Evolutionary conservation across 2,329 filamentous ascomycete genomes (phyloP).

Genomic region (Aspergillus novoparasiticus): DNA sequence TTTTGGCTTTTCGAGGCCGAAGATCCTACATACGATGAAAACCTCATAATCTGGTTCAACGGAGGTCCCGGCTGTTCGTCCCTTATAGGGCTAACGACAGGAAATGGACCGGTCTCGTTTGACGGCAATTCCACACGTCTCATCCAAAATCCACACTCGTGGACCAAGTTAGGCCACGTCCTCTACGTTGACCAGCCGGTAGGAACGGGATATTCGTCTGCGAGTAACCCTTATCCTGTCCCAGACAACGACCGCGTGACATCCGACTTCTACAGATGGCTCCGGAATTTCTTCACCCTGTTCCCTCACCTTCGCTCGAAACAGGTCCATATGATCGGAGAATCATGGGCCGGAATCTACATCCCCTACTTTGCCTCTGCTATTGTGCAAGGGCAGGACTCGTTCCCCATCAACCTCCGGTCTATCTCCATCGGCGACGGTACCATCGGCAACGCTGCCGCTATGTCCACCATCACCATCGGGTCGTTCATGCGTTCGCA

Average conservation of each 20-base stretch:
- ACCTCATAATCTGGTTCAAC: constrained; percentile 42
- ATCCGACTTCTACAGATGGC: constrained; percentile 35
- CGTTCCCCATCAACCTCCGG: constrained; percentile 32
- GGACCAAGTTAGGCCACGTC: constrained; percentile 37
- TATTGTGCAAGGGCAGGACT: constrained; percentile 31
- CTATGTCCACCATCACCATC: constrained; percentile 35
- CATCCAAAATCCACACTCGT: constrained; percentile 29
- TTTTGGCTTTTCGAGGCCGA: constrained; percentile 43
- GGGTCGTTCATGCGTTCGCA: constrained; percentile 33
- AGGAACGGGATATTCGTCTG: constrained; percentile 38
- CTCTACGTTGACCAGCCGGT: constrained; percentile 43
- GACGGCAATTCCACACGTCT: constrained; percentile 25
- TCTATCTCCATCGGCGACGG: constrained; percentile 42
- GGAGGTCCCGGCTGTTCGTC: constrained; percentile 41
- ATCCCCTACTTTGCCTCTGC: constrained; percentile 40
- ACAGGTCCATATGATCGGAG: constrained; percentile 40
- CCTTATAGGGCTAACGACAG: constrained; percentile 30
- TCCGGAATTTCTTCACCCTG: constrained; percentile 31
- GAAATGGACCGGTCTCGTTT: constrained; percentile 17
- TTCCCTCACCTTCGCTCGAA: constrained; percentile 37
- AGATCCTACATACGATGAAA: constrained; percentile 31
- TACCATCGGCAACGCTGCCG: constrained; percentile 39
- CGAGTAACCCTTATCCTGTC: constrained; percentile 32
- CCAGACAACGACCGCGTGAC: constrained; percentile 31
- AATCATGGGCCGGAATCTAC: constrained; percentile 42